These are phyloP conservation scores for Hevea brasiliensis DNA, from an alignment of 345 rosid genomes.

Conservation along the genomic window DNA sequence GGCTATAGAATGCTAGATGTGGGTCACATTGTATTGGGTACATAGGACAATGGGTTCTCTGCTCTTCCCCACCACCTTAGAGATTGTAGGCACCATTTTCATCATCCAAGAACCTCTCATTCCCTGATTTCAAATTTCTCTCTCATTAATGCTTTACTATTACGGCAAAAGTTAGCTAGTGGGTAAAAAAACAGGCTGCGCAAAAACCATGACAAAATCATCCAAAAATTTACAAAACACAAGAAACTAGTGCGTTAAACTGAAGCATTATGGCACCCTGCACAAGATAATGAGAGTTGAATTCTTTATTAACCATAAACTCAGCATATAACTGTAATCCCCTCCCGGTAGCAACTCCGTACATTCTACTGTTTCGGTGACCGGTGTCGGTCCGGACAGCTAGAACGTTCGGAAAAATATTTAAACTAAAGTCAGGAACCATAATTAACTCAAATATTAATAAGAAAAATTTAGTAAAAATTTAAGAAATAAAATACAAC, in stretches of 20 bases:
- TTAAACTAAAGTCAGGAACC: no score
- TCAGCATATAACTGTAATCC: no score
- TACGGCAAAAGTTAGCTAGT: no score
- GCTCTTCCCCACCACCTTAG: not conserved
- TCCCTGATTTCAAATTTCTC: constrained; percentile 1
- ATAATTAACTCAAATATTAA: no score
- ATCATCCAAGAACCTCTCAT: not conserved
- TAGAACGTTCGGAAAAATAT: no score
- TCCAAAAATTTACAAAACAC: constrained; percentile 24
- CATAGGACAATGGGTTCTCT: not conserved
- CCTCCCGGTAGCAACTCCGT: no score
- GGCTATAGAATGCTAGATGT: constrained; percentile 9
- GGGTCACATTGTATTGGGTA: constrained; percentile 25
- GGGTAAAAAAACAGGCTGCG: not conserved
- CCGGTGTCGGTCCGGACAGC: no score
- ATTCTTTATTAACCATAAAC: constrained; percentile 17
- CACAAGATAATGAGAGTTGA: constrained; percentile 3
- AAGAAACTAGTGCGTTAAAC: not conserved
- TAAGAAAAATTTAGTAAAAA: no score
- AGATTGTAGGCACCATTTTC: not conserved
- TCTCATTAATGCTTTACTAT: not conserved
- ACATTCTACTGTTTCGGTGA: no score
- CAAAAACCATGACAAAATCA: constrained; percentile 21
- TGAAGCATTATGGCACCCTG: constrained; percentile 13
- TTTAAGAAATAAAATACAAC: no score